A percentile compares a stretch with the other conserved stretches of the same genome.
Conservation (phyloP, 352 stramenopile species). For the Phytophthora tentaculata region DNA sequence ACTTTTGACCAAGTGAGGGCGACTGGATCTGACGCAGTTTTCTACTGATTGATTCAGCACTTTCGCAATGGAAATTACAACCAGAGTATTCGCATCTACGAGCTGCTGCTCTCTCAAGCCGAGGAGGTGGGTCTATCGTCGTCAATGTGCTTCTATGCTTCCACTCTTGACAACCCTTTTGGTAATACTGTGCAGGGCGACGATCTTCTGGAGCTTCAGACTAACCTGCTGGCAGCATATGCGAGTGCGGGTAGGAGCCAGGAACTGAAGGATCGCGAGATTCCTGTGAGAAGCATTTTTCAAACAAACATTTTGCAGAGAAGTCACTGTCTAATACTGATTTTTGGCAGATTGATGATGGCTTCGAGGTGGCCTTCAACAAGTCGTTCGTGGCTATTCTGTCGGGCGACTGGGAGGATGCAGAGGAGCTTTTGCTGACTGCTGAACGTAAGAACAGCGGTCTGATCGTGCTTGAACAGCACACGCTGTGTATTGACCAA, state of each 20-base stretch:
- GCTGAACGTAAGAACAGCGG: conserved; percentile 58
- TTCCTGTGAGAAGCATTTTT: conserved; percentile 42
- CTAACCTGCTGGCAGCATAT: conserved; percentile 81
- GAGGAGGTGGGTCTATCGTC: conserved; percentile 34
- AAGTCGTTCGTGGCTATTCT: conserved; percentile 86
- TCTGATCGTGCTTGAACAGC: background rate
- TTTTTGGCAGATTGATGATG: conserved; percentile 79
- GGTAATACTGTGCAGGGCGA: conserved; percentile 41
- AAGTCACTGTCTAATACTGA: conserved; percentile 1
- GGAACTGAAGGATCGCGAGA: conserved; percentile 59
- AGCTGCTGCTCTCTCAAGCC: conserved; percentile 58
- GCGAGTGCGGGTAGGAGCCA: conserved; percentile 57
- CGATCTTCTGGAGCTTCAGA: conserved; percentile 80
- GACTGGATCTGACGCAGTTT: conserved; percentile 7
- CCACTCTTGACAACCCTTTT: background rate
- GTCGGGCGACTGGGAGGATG: conserved; percentile 54
- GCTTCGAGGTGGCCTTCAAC: conserved; percentile 86
- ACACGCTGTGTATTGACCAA: background rate
- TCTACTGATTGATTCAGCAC: conserved; percentile 44
- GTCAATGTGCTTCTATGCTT: background rate
- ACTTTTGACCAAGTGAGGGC: background rate
- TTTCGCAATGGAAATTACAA: conserved; percentile 73
- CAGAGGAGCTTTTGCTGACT: conserved; percentile 53
- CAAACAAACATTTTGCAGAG: background rate
- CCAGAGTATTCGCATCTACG: conserved; percentile 77